These are phyloP conservation scores for Triangularia setosa DNA, from an alignment of 2,329 filamentous ascomycete genomes.

Conservation along the genomic window DNA sequence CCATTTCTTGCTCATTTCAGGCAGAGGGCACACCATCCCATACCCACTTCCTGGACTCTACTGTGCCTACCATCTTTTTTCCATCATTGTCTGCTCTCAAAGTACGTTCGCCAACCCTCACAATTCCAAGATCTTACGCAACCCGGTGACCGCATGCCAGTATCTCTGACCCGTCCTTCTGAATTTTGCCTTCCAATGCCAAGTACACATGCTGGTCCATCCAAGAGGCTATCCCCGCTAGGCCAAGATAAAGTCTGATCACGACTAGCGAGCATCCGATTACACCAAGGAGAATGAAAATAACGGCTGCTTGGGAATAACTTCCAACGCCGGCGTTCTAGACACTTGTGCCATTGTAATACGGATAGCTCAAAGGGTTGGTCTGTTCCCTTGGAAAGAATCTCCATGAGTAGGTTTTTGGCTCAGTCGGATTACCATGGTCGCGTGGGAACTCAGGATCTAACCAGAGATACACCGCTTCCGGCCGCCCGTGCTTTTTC, in stretches of 20 bases:
- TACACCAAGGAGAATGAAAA: background rate
- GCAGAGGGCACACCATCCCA: no score
- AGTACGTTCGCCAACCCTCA: background rate
- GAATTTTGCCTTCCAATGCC: constrained; percentile 1
- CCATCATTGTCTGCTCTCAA: no score
- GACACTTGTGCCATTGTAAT: background rate
- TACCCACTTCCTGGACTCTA: no score
- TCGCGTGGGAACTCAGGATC: background rate
- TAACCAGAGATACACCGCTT: background rate
- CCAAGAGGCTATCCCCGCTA: constrained; percentile 5
- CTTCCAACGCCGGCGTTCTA: background rate
- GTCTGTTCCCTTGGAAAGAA: background rate
- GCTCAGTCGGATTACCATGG: background rate
- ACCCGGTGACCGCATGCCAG: background rate
- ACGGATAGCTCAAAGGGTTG: background rate
- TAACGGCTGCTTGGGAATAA: background rate
- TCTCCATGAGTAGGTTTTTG: background rate
- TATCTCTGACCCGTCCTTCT: background rate
- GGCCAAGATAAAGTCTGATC: background rate
- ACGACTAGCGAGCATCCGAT: background rate
- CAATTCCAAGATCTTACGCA: background rate
- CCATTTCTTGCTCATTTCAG: no score
- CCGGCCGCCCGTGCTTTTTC: background rate
- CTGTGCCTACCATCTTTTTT: background rate
- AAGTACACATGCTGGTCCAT: constrained; percentile 13